These are phyloP conservation scores for Cornus suecica DNA, from an alignment of 148 eudicot genomes.

Conservation along the genomic window DNA sequence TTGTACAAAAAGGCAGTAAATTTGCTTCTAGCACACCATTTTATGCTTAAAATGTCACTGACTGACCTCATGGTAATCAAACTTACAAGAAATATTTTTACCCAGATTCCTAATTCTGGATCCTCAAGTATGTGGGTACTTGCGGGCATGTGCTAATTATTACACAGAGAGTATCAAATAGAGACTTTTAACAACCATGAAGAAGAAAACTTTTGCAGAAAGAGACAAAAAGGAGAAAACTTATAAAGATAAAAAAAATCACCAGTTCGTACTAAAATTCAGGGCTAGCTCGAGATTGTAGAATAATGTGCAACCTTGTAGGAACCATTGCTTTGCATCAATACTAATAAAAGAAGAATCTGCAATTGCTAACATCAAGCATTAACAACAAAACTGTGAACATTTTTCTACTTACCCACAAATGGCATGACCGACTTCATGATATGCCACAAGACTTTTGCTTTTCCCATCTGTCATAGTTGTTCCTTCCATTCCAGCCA, in stretches of 20 bases:
- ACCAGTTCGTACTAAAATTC: too few species aligned
- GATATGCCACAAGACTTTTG: conserved; percentile 98
- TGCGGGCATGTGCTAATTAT: too few species aligned
- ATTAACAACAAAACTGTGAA: too few species aligned
- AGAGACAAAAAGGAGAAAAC: not conserved
- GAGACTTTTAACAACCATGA: too few species aligned
- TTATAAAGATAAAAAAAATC: not conserved
- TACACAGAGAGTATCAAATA: too few species aligned
- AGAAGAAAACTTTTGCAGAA: not conserved
- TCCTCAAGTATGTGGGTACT: too few species aligned
- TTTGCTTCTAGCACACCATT: not conserved
- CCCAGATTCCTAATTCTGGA: too few species aligned
- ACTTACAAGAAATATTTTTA: too few species aligned
- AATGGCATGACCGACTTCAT: conserved; percentile 99
- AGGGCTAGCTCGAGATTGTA: not conserved
- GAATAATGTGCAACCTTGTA: not conserved
- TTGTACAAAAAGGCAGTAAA: not conserved
- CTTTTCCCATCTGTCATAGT: too few species aligned
- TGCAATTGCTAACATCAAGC: not conserved
- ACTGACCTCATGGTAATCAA: not conserved
- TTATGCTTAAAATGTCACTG: not conserved
- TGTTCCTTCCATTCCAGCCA: too few species aligned
- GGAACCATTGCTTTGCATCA: not conserved
- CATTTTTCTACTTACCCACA: conserved; percentile 73
- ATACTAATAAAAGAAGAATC: too few species aligned